These are phyloP conservation scores for Botryotinia globosa DNA, from an alignment of 2,329 filamentous ascomycete species.

Conservation along the genomic window DNA sequence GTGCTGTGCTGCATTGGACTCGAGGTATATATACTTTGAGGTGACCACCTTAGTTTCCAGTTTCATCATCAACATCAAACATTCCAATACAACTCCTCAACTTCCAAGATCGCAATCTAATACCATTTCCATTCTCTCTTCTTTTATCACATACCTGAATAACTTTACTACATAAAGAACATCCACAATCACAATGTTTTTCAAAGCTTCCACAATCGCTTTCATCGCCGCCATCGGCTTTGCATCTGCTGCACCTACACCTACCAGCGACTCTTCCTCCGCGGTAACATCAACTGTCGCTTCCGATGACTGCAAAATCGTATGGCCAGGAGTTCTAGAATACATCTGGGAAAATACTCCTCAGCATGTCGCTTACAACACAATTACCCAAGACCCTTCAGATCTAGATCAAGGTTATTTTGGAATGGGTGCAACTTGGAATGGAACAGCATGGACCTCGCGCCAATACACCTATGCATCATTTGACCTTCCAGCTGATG, in stretches of 20 bases:
- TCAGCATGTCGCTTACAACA: conserved; percentile 1
- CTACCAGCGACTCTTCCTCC: not conserved
- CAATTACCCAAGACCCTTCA: not conserved
- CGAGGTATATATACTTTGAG: conserved; percentile 6
- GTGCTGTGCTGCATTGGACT: not conserved
- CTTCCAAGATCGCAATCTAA: not conserved
- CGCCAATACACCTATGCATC: conserved; percentile 4
- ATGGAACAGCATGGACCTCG: not conserved
- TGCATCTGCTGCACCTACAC: not conserved
- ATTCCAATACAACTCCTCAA: not conserved
- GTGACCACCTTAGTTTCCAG: not conserved
- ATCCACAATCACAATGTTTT: not conserved
- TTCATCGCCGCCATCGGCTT: not conserved
- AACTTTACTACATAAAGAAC: not conserved
- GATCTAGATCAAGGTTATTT: not conserved
- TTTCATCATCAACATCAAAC: not conserved
- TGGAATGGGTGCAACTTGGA: conserved; percentile 11
- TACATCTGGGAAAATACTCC: not conserved
- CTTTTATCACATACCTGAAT: not conserved
- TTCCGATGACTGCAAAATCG: not conserved
- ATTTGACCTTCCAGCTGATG: not conserved
- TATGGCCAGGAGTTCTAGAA: conserved; percentile 1
- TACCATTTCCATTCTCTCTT: no score
- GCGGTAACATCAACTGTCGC: not conserved
- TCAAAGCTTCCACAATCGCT: not conserved